A percentile compares a stretch with the other conserved stretches of the same genome.
Evolutionary conservation across 305 asterid species (phyloP).

Genomic region (Fraxinus sp.): DNA sequence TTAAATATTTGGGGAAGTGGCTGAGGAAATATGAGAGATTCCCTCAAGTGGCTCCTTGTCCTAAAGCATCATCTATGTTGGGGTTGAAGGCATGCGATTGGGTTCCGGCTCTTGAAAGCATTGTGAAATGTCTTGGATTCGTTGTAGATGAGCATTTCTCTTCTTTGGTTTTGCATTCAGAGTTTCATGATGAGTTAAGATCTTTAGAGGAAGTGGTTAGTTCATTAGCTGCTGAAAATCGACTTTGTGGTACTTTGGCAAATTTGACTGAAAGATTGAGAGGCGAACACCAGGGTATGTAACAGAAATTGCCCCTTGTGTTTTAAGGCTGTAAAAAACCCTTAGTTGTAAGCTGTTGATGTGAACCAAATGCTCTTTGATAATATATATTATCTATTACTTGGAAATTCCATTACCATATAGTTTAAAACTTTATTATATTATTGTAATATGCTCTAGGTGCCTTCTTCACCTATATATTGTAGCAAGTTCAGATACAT

Average conservation of each 20-base stretch:
- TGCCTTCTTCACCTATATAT: neutral
- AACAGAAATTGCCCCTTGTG: conserved; percentile 6
- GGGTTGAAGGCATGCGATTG: conserved; percentile 73
- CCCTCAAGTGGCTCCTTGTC: conserved; percentile 69
- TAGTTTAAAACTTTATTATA: neutral
- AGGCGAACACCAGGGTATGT: conserved; percentile 43
- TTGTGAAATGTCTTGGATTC: conserved; percentile 60
- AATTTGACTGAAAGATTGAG: conserved; percentile 52
- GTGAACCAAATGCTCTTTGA: neutral
- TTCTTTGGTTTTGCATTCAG: conserved; percentile 65
- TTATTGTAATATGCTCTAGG: neutral
- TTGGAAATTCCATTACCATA: neutral
- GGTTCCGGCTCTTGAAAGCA: conserved; percentile 57
- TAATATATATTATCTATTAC: neutral
- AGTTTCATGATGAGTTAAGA: conserved; percentile 61
- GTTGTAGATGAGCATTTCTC: conserved; percentile 84
- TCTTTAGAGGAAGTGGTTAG: conserved; percentile 47
- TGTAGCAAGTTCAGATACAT: neutral
- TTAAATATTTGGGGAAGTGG: conserved; percentile 74
- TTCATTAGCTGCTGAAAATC: conserved; percentile 71
- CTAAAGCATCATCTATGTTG: conserved; percentile 56
- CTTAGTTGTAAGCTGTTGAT: neutral
- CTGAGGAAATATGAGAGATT: conserved; percentile 76
- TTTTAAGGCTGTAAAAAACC: neutral
- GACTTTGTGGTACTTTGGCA: conserved; percentile 56